Base-by-base conservation (phyloP, 371 early-diverging fungal species). In the Funneliformis caledonium region DNA sequence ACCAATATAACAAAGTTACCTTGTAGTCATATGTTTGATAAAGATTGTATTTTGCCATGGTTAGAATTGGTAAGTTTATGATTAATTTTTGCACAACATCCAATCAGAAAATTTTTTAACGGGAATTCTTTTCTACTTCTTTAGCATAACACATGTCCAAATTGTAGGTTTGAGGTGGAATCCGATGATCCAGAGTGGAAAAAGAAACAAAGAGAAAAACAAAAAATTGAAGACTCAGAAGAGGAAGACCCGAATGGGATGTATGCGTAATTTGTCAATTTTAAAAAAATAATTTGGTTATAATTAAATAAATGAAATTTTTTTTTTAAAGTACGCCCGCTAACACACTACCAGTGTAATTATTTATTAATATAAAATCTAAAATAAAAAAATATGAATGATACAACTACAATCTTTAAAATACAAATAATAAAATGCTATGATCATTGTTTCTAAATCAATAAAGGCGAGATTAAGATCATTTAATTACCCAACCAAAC, bases 81-180 rank as follows among this genome's bases (percentile, higher is more conserved):
- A 26, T 65, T 50, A 5, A 42, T 48, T 80, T 31, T 37, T 6
- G 7, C 43, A 10, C 12, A 47, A 72, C 12, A n/a, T 14, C 0
- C 9, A 43, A 12, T 7, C 0, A 43, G 26, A 59, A 26, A n/a
- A n/a, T 7, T 60, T 31, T 45, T 31, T 60, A 26, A 60, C 59
- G 19, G 1, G 22, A 31, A 0, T 59, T 33, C 6, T 5, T 48
- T 47, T 72, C 45, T 67, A 45, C 16, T 7, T 12, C 11, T n/a
- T 14, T 65, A 89, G 89, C 92, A 93, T 85, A 93, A 93, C 83
- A 92, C 93, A 14, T 93, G 94, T 77, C 94, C 94, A 0, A 86
- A 88, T 72, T 93, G 94, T 81, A 86, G 94, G 19, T 78, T 80
- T 16, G 93, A 93, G 77, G 90, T 91, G 14, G 92, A 91, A 2